Percentiles rank a stretch among this genome's conserved stretches.
phyloP scores from a whole-genome alignment of 2,329 filamentous ascomycete species.

The Didymella segeticola region DNA sequence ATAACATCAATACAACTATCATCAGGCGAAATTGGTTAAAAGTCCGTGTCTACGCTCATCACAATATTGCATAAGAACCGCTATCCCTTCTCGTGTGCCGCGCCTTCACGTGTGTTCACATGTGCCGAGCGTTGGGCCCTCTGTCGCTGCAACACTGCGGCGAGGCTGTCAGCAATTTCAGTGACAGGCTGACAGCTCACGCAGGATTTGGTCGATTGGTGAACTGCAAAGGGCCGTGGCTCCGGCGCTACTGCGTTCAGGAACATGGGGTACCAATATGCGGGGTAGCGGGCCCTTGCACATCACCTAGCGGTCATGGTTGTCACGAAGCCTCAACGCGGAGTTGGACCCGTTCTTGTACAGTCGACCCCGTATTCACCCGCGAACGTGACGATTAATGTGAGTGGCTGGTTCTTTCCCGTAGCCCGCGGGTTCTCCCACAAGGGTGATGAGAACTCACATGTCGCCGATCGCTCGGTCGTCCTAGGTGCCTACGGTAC shows the following conservation, averaged over 20 bases:
- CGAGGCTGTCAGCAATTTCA: background rate
- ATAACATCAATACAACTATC: background rate
- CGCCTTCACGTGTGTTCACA: conserved; percentile 9
- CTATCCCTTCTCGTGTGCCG: conserved; percentile 2
- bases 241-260: conserved; percentile 8
- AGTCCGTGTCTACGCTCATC: background rate
- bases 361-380: background rate
- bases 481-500: background rate
- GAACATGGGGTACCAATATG: conserved; percentile 4
- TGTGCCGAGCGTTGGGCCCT: background rate
- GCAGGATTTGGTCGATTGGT: conserved; percentile 13
- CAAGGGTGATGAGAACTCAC: background rate
- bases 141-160: conserved; percentile 1
- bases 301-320: conserved; percentile 6
- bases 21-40: background rate
- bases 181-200: conserved; percentile 9
- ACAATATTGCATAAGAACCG: too few relatives aligned
- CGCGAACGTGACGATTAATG: background rate
- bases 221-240: conserved; percentile 1
- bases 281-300: conserved; percentile 16
- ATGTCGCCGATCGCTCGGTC: conserved; percentile 14
- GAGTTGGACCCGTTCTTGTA: conserved; percentile 6
- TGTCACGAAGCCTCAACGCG: background rate
- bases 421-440: background rate
- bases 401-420: background rate